Evolutionary conservation across 2,329 filamentous ascomycete species (phyloP).

Genomic region (Fusarium sp.): DNA sequence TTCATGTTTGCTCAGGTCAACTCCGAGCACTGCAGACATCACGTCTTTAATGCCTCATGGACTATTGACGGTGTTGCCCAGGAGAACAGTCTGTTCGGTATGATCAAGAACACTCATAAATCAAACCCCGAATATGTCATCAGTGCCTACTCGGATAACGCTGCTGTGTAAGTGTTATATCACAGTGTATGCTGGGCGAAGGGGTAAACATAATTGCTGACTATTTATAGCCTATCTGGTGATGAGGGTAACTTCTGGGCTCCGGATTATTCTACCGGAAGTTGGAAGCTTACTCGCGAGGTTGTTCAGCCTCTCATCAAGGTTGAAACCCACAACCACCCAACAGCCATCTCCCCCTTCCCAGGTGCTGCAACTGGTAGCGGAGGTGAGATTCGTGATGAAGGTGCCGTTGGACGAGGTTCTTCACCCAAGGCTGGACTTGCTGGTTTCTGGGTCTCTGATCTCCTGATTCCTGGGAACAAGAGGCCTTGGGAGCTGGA

Average conservation of each 20-base stretch:
- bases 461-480: conserved; percentile 87
- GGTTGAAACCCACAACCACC: conserved; percentile 98
- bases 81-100: conserved; percentile 85
- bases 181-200: conserved; percentile 16
- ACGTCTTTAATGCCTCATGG: conserved; percentile 98
- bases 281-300: conserved; percentile 90
- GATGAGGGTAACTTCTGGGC: conserved; percentile 74
- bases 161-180: conserved; percentile 71
- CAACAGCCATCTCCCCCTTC: conserved; percentile 93
- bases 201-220: conserved; percentile 5
- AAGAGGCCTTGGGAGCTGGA: conserved; percentile 90
- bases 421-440: conserved; percentile 94
- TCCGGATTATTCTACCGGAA: conserved; percentile 84
- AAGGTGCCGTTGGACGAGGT: conserved; percentile 92
- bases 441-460: conserved; percentile 93
- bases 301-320: conserved; percentile 89
- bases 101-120: conserved; percentile 97
- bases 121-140: conserved; percentile 84
- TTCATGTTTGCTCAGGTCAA: conserved; percentile 99
- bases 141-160: conserved; percentile 97
- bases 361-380: conserved; percentile 94
- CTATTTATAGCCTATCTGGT: conserved; percentile 47
- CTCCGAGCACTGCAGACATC: conserved; percentile 88
- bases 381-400: conserved; percentile 94
- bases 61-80: conserved; percentile 88